These are phyloP conservation scores for Ophidiomyces ophidiicola DNA, from an alignment of 2,329 filamentous ascomycete genomes.

Conservation along the genomic window DNA sequence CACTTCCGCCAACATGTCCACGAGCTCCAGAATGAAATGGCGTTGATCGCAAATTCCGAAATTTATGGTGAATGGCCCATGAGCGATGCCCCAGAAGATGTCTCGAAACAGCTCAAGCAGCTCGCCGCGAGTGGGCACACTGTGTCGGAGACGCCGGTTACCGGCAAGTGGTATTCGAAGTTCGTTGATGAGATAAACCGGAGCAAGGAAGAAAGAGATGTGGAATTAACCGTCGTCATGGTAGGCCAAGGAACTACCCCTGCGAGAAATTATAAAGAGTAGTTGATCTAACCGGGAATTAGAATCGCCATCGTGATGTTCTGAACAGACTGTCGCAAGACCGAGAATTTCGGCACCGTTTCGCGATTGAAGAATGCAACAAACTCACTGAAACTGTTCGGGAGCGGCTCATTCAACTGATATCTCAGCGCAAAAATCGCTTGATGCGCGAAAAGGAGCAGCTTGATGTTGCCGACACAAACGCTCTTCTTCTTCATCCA, in stretches of 20 bases:
- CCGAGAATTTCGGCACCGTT: constrained; percentile 47
- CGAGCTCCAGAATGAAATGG: constrained; percentile 83
- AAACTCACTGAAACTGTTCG: constrained; percentile 48
- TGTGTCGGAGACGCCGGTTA: constrained; percentile 56
- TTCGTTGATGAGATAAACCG: constrained; percentile 82
- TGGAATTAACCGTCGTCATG: constrained; percentile 66
- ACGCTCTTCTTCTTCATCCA: constrained; percentile 51
- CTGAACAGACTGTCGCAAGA: constrained; percentile 45
- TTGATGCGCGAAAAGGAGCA: constrained; percentile 55
- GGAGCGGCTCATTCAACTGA: constrained; percentile 47
- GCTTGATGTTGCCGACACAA: constrained; percentile 54
- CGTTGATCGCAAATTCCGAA: constrained; percentile 71
- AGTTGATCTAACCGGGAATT: constrained; percentile 4
- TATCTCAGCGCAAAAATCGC: constrained; percentile 45
- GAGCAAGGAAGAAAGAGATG: constrained; percentile 74
- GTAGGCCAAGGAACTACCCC: constrained; percentile 42
- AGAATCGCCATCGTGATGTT: constrained; percentile 47
- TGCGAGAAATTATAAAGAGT: neutral
- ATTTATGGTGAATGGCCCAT: constrained; percentile 63
- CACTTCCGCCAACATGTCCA: constrained; percentile 83
- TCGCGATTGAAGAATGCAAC: constrained; percentile 52
- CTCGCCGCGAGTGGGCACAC: constrained; percentile 46
- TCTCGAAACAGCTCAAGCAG: constrained; percentile 50
- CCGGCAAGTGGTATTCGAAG: constrained; percentile 71
- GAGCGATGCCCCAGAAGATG: constrained; percentile 51